A percentile compares a stretch with the other conserved stretches of the same genome.
These are phyloP conservation scores for Boletellus ananiceps DNA, from an alignment of 768 basidiomycete genomes.

Conservation along the genomic window DNA sequence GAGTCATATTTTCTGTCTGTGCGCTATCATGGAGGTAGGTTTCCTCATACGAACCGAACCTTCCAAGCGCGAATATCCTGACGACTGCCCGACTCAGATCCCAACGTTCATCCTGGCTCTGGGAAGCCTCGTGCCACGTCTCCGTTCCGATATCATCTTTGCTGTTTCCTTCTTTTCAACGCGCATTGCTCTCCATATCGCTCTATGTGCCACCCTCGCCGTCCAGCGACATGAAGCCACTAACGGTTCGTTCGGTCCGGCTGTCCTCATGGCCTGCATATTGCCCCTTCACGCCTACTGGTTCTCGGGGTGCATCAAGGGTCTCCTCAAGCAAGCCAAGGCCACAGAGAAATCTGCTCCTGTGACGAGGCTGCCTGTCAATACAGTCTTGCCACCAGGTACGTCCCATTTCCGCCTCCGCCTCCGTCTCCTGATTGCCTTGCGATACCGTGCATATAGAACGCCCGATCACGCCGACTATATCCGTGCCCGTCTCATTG, in stretches of 20 bases:
- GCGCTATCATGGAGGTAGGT: slow-evolving; percentile 44
- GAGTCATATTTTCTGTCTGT: slow-evolving; percentile 42
- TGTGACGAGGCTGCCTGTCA: slow-evolving; percentile 1
- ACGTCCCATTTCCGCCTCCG: not conserved
- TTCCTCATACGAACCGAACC: not conserved
- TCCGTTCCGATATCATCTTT: slow-evolving; percentile 49
- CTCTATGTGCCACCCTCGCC: slow-evolving; percentile 32
- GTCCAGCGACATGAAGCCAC: slow-evolving; percentile 28
- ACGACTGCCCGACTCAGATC: slow-evolving; percentile 28
- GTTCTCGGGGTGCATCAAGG: slow-evolving; percentile 49
- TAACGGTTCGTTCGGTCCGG: slow-evolving; percentile 37
- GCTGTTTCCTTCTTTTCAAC: slow-evolving; percentile 47
- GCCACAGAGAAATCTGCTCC: not conserved
- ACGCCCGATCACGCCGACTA: slow-evolving; percentile 12
- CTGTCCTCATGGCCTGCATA: slow-evolving; percentile 36
- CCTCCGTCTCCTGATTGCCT: not conserved
- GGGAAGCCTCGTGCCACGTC: slow-evolving; percentile 38
- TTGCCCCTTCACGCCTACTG: slow-evolving; percentile 50
- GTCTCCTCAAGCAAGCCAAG: slow-evolving; percentile 37
- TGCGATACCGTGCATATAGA: slow-evolving; percentile 11
- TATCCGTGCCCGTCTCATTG: slow-evolving; percentile 1
- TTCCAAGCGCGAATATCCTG: not conserved
- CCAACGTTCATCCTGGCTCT: slow-evolving; percentile 52
- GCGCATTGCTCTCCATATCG: slow-evolving; percentile 44
- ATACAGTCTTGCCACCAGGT: slow-evolving; percentile 8